Conservation (phyloP, 2,329 filamentous ascomycete species). For the Colletotrichum sp. region DNA sequence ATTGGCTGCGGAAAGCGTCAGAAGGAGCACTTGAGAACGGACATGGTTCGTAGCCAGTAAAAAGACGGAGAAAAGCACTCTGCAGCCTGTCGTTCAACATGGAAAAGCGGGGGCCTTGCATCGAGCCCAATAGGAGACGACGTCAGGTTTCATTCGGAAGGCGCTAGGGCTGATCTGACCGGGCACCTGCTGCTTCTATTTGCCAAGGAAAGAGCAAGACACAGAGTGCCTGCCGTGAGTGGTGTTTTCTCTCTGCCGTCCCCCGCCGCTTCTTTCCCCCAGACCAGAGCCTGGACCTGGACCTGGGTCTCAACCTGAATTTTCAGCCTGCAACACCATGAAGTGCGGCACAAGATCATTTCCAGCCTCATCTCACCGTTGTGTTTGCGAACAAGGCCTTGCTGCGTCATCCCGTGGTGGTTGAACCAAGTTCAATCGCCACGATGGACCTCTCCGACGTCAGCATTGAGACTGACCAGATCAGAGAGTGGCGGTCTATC, state of each 20-base stretch:
- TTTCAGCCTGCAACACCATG: neutral
- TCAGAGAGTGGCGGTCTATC: conserved; percentile 72
- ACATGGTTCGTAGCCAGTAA: neutral
- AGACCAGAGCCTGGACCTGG: neutral
- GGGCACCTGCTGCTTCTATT: neutral
- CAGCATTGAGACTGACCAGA: conserved; percentile 54
- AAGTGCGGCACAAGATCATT: neutral
- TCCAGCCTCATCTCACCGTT: neutral
- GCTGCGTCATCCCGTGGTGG: neutral
- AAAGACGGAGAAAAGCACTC: neutral
- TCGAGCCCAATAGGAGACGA: neutral
- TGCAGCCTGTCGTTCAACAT: neutral
- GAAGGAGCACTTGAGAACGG: neutral
- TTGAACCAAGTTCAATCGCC: neutral
- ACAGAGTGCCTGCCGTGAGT: neutral
- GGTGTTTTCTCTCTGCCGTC: neutral
- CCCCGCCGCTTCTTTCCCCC: neutral
- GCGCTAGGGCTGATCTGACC: neutral
- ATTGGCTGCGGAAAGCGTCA: neutral
- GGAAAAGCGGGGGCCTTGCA: neutral
- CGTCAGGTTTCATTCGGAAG: neutral
- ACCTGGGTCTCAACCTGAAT: neutral
- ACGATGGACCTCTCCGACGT: conserved; percentile 26
- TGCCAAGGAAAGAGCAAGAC: neutral
- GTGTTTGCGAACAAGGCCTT: neutral